A percentile compares a stretch with the other conserved stretches of the same genome.
phyloP scores from a whole-genome alignment of 805 yeast genomes.

The Komagataella phaffii region DNA sequence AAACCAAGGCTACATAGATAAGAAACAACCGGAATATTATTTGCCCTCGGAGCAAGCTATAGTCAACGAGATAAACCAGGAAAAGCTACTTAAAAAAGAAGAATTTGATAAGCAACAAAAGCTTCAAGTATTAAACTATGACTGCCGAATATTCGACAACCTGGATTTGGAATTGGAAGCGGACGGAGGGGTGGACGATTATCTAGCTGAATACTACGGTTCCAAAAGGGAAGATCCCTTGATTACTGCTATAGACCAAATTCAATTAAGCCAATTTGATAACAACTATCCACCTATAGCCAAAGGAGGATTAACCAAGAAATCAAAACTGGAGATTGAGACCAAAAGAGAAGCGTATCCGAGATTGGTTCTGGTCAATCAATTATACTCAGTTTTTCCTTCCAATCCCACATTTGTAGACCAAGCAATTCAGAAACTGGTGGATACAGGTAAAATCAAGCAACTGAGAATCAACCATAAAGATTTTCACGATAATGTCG shows the following conservation, averaged over 20 bases:
- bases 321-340: constrained; percentile 8
- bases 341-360: constrained; percentile 17
- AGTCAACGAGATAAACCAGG: background rate
- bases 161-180: background rate
- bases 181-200: background rate
- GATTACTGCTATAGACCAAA: constrained; percentile 7
- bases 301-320: constrained; percentile 11
- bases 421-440: constrained; percentile 22
- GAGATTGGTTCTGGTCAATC: constrained; percentile 27
- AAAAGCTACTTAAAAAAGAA: background rate
- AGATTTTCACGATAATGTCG: constrained; percentile 29
- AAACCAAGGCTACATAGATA: background rate
- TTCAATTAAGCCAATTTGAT: constrained; percentile 10
- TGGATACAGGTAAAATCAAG: constrained; percentile 22
- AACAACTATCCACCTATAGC: constrained; percentile 6
- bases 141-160: background rate
- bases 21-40: background rate
- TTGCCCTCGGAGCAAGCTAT: constrained; percentile 1
- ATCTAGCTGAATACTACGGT: background rate
- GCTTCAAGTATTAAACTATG: background rate
- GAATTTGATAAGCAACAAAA: background rate
- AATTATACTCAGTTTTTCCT: constrained; percentile 33
- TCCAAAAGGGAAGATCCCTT: constrained; percentile 2
- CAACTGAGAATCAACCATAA: constrained; percentile 21
- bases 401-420: constrained; percentile 39